Conservation (phyloP, 495 filamentous ascomycete genomes). For the Geopyxis carbonaria region DNA sequence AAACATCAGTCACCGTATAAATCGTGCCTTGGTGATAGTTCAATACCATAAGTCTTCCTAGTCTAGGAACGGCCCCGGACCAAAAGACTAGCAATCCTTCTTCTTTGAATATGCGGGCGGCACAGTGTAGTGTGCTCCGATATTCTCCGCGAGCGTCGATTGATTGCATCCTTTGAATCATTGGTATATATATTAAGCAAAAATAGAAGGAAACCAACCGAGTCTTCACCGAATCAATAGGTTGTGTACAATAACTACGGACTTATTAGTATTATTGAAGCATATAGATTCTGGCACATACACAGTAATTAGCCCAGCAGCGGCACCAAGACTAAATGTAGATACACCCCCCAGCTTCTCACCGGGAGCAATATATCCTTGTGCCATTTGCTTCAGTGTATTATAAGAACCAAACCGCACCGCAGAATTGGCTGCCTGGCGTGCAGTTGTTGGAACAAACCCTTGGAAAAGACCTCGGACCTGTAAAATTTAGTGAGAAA, state of each 20-base stretch:
- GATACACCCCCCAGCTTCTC: slow-evolving; percentile 82
- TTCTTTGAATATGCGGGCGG: slow-evolving; percentile 63
- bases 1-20: neutral
- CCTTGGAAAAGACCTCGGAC: slow-evolving; percentile 93
- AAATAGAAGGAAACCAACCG: slow-evolving; percentile 29
- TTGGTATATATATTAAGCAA: slow-evolving; percentile 9
- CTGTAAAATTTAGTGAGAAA: no score
- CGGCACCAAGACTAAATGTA: slow-evolving; percentile 80
- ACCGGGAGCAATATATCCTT: slow-evolving; percentile 79
- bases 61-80: slow-evolving; percentile 75
- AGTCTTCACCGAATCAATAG: slow-evolving; percentile 90
- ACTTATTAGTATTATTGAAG: slow-evolving; percentile 4
- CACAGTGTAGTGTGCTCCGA: slow-evolving; percentile 78
- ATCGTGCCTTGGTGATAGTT: no score
- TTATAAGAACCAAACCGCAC: slow-evolving; percentile 82
- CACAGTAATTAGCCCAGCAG: slow-evolving; percentile 85
- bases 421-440: slow-evolving; percentile 88
- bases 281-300: slow-evolving; percentile 34
- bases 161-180: slow-evolving; percentile 64
- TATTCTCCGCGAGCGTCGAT: slow-evolving; percentile 72
- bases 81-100: slow-evolving; percentile 85
- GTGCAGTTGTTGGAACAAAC: slow-evolving; percentile 82
- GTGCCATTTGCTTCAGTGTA: slow-evolving; percentile 72
- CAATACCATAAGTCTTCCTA: slow-evolving; percentile 53
- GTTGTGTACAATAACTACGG: slow-evolving; percentile 43